These are phyloP conservation scores for Trichophyton benhamiae DNA, from an alignment of 2,329 filamentous ascomycete genomes.

Conservation along the genomic window DNA sequence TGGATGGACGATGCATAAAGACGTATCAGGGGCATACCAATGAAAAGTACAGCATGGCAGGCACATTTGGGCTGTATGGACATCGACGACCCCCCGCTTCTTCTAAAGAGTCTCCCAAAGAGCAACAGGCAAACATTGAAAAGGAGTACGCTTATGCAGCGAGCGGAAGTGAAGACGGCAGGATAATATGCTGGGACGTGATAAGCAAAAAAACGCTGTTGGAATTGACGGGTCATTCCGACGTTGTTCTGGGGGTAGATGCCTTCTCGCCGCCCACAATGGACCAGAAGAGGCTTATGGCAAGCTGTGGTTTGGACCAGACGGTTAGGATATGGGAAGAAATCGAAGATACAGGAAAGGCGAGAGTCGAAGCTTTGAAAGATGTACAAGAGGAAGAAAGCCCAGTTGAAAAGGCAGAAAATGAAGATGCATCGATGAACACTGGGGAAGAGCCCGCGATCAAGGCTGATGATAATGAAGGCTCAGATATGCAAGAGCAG, in stretches of 20 bases:
- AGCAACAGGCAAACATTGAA: constrained; percentile 9
- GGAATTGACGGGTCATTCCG: constrained; percentile 44
- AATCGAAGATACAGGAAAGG: constrained; percentile 5
- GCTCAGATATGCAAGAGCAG: not conserved
- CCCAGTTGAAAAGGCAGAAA: not conserved
- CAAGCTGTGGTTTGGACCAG: constrained; percentile 51
- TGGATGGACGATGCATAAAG: constrained; percentile 81
- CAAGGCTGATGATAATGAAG: not conserved
- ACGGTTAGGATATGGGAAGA: constrained; percentile 52
- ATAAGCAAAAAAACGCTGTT: constrained; percentile 73
- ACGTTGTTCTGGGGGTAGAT: constrained; percentile 48
- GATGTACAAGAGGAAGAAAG: not conserved
- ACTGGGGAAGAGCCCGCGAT: not conserved
- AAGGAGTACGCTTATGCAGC: constrained; percentile 51
- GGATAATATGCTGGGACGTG: constrained; percentile 81
- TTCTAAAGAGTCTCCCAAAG: constrained; percentile 10
- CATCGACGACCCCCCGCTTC: not conserved
- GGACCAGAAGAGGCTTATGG: constrained; percentile 39
- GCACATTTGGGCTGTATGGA: constrained; percentile 63
- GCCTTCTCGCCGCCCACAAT: constrained; percentile 36
- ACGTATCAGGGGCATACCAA: constrained; percentile 93
- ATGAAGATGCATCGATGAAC: not conserved
- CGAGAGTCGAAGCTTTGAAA: not conserved
- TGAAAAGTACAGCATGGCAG: constrained; percentile 68
- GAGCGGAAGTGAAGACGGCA: constrained; percentile 72